phyloP scores from a whole-genome alignment of 2,329 filamentous ascomycete species.

The Parasarocladium wereldwijsianum region DNA sequence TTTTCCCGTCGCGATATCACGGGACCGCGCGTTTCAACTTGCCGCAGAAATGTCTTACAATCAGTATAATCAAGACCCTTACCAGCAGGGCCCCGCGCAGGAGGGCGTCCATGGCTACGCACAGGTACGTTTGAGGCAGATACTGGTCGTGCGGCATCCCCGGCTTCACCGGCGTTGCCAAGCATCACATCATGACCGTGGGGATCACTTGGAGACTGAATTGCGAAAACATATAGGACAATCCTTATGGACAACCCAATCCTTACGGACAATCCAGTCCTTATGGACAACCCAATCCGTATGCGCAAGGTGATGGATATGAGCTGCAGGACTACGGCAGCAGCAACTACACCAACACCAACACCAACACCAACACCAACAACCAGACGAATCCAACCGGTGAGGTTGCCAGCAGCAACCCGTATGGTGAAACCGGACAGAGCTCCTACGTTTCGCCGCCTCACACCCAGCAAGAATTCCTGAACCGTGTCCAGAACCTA shows the following conservation, averaged over 20 bases:
- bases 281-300: slow-evolving; percentile 13
- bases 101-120: slow-evolving; percentile 30
- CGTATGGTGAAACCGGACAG: slow-evolving; percentile 5
- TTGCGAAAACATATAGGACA: too few species aligned
- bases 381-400: too few species aligned
- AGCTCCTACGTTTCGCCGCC: slow-evolving; percentile 17
- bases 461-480: slow-evolving; percentile 47
- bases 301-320: slow-evolving; percentile 26
- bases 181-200: background rate
- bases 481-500: slow-evolving; percentile 49
- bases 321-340: slow-evolving; percentile 39
- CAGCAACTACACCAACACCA: slow-evolving; percentile 14
- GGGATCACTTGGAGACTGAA: too few species aligned
- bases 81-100: slow-evolving; percentile 35
- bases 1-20: too few species aligned
- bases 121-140: slow-evolving; percentile 22
- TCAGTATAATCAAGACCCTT: slow-evolving; percentile 52
- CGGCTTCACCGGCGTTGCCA: slow-evolving; percentile 2
- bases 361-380: slow-evolving; percentile 13
- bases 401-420: too few species aligned
- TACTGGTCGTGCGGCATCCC: background rate
- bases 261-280: slow-evolving; percentile 3
- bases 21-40: too few species aligned
- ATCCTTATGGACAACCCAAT: slow-evolving; percentile 1
- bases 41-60: too few species aligned